Conservation (phyloP, 371 early-diverging fungal species). For the Circinella umbellata region DNA sequence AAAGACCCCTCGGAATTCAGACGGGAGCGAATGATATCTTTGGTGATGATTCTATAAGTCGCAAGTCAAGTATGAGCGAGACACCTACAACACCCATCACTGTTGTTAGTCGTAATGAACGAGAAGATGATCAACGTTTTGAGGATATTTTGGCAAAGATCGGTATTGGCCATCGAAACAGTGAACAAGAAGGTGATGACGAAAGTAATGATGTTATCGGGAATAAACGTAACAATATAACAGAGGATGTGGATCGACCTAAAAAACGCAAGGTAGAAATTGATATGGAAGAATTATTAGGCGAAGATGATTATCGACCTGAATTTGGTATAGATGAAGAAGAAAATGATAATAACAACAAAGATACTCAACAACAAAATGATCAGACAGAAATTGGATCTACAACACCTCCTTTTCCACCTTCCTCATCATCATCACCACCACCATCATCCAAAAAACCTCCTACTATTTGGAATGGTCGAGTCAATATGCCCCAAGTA, state of each 20-base stretch:
- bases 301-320: slow-evolving; percentile 15
- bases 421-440: slow-evolving; percentile 7
- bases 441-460: slow-evolving; percentile 17
- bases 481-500: slow-evolving; percentile 72
- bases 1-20: not conserved
- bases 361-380: not conserved
- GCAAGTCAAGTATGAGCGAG: slow-evolving; percentile 24
- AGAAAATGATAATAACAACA: too few relatives aligned
- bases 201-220: not conserved
- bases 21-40: not conserved
- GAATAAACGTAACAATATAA: slow-evolving; percentile 3
- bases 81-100: slow-evolving; percentile 17
- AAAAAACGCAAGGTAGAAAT: slow-evolving; percentile 39
- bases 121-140: slow-evolving; percentile 25
- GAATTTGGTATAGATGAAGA: slow-evolving; percentile 29
- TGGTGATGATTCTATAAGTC: slow-evolving; percentile 20
- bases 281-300: slow-evolving; percentile 35
- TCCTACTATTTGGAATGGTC: slow-evolving; percentile 67
- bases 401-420: slow-evolving; percentile 12
- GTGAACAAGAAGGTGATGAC: slow-evolving; percentile 13
- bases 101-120: not conserved
- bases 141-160: slow-evolving; percentile 46
- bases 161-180: slow-evolving; percentile 17
- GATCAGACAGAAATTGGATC: slow-evolving; percentile 12
- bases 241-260: slow-evolving; percentile 10